phyloP scores from a whole-genome alignment of 495 filamentous ascomycete species.

The Pseudevernia furfuracea region DNA sequence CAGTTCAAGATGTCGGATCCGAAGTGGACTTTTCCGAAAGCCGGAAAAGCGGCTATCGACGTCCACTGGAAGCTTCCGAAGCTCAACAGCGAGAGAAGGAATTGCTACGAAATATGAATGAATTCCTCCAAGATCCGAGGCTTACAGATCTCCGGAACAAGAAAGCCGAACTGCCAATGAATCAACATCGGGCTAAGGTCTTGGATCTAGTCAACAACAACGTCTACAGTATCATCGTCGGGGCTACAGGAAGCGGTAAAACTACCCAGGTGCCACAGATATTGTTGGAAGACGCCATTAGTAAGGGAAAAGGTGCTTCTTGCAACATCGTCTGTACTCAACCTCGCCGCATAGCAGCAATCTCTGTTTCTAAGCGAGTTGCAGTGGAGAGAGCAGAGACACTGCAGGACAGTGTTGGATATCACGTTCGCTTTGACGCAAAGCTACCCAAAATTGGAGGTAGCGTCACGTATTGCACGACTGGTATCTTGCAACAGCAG shows the following conservation, averaged over 20 bases:
- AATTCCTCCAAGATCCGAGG: constrained; percentile 29
- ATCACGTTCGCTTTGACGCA: constrained; percentile 46
- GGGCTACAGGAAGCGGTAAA: constrained; percentile 53
- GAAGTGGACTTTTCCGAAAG: constrained; percentile 21
- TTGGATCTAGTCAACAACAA: constrained; percentile 43
- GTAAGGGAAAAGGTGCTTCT: constrained; percentile 31
- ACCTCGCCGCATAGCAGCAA: constrained; percentile 51
- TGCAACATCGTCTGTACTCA: constrained; percentile 54
- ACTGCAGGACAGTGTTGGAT: constrained; percentile 45
- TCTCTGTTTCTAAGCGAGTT: constrained; percentile 47
- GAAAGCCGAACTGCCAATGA: constrained; percentile 44
- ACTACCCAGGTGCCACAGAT: constrained; percentile 58
- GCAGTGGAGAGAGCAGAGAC: constrained; percentile 46
- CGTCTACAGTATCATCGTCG: constrained; percentile 46
- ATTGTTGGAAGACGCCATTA: constrained; percentile 46
- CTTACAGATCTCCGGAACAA: constrained; percentile 32
- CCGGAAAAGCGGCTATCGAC: constrained; percentile 20
- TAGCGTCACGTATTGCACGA: constrained; percentile 52
- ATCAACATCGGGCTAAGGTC: constrained; percentile 36
- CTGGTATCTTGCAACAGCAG: constrained; percentile 46
- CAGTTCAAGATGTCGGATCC: constrained; percentile 25
- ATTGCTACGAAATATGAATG: constrained; percentile 28
- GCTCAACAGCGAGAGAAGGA: constrained; percentile 24
- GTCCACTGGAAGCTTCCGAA: constrained; percentile 22
- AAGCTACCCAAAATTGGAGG: constrained; percentile 35